Percentiles rank a stretch among this genome's conserved stretches.
These are phyloP conservation scores for Colletotrichum noveboracense DNA, from an alignment of 2,329 filamentous ascomycete species.

Conservation along the genomic window DNA sequence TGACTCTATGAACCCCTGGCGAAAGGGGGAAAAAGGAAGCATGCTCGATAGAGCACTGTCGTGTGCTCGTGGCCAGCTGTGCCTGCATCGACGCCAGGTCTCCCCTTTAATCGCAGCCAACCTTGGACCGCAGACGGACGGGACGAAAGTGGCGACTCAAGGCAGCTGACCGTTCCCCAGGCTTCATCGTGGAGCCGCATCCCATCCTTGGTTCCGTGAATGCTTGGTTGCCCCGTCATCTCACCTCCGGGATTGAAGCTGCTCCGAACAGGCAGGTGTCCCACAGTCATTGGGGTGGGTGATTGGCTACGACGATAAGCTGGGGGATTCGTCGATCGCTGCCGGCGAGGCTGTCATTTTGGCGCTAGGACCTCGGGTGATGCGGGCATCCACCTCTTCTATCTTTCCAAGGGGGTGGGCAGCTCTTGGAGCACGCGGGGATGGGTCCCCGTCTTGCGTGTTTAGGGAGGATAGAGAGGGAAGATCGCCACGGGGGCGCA, in stretches of 20 bases:
- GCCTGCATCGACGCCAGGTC: not conserved
- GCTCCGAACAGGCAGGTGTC: not conserved
- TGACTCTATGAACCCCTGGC: not conserved
- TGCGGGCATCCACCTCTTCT: constrained; percentile 14
- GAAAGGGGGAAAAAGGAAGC: not conserved
- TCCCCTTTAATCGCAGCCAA: not conserved
- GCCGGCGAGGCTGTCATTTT: constrained; percentile 13
- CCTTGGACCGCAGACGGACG: not conserved
- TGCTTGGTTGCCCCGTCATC: not conserved
- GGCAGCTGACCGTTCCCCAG: not conserved
- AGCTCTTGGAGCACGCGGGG: not conserved
- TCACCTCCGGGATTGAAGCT: not conserved
- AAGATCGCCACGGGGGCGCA: not conserved
- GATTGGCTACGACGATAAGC: not conserved
- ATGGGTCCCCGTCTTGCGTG: not conserved
- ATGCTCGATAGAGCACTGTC: not conserved
- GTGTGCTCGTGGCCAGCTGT: not conserved
- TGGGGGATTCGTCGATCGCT: constrained; percentile 7
- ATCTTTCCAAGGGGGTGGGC: not conserved
- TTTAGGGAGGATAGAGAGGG: not conserved
- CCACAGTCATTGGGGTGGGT: not conserved
- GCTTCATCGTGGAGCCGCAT: not conserved
- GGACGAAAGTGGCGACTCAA: not conserved
- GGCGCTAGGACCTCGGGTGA: constrained; percentile 17
- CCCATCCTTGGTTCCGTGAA: not conserved